Evolutionary conservation across 169 alveolate genomes (phyloP), one percentile per base, ranked within the genome.

Genomic region (Eimeria sp.): DNA sequence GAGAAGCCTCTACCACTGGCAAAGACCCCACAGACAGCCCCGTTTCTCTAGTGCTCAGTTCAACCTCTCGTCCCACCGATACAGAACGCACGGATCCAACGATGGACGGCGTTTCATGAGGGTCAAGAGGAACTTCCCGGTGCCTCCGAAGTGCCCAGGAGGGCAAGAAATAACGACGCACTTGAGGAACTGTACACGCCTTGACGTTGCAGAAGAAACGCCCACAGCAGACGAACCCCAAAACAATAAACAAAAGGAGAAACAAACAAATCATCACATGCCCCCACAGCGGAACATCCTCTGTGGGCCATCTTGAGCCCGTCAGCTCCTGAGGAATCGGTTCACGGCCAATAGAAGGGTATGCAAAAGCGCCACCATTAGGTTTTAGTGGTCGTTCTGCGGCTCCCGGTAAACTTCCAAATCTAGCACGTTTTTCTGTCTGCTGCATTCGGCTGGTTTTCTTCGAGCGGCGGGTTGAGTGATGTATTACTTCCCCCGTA

Each of bases 291-390:
- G 54, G 49, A 40, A 40, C 43, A 3, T 72, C 49, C 7, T 72
- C 49, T 5, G 82, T 72, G 82, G 54, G 82, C 87, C 87, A 76
- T 6, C 13, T n/a, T 20, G 61, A 20, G 7, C 61, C 87, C 20
- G 87, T 43, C 61, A 76, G 49, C 61, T 76, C 87, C 87, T 6
- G 6, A 20, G 87, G 87, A 61, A 43, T 76, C 27, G 30, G 61
- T 11, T 20, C 49, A 27, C 34, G 61, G 30, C 27, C 14, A 2
- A 76, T 76, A 3, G 40, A 27, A 45, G 87, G 87, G 20, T 61
- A 61, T 61, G 27, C 70, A 61, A 61, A 11, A 61, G 70, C 70
- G 70, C 70, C 70, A 72, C 82, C 27, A 11, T 27, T 11, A 2
- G 27, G 20, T 10, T 76, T 34, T 22, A 25, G 63, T 27, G 54